Evolutionary conservation across 768 basidiomycete species (phyloP), one percentile per base, ranked within the genome.

Genomic region (Mycena polygramma): DNA sequence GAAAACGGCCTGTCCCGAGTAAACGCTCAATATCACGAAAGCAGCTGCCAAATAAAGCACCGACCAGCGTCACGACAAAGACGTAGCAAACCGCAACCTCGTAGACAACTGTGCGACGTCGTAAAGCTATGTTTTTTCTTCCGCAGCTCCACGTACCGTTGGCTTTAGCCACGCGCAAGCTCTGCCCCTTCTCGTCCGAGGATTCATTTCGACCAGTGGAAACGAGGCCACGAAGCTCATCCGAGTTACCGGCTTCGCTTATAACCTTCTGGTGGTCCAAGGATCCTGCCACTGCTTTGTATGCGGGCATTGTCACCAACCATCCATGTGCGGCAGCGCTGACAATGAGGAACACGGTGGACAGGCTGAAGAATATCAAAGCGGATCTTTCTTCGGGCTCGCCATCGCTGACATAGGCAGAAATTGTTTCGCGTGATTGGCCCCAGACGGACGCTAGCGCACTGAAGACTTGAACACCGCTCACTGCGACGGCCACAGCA

Each of bases 401-500:
- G 24, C 85, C 86, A 68, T 82, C 81, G 58, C 76, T 75, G n/a
- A 77, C 72, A 63, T 77, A 73, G 69, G 76, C 70, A n/a, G 74
- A 46, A 22, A 77, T 72, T 4, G 72, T 7, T 39, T 79, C 77
- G 36, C 74, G 76, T 10, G 87, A 75, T 45, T 81, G 80, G 15
- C 83, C 82, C 83, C 83, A 84, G 19, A 93, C 81, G 11, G 91
- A 91, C 2, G 87, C 81, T 0, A 84, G 78, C 11, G 92, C 86
- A 68, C 93, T 90, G 41, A 90, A 70, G 10, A 95, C 86, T 75
- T 96, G 94, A 0, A 95, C 90, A 1, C 84, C 82, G 61, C 94
- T 94, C 70, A 96, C 90, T 1, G 89, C 90, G 15, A 97, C 93
- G 0, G 91, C 96, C 2, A 96, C 89, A 0, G 92, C 94, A 0